phyloP scores from a whole-genome alignment of 345 rosid species.

The Dipteronia dyeriana region DNA sequence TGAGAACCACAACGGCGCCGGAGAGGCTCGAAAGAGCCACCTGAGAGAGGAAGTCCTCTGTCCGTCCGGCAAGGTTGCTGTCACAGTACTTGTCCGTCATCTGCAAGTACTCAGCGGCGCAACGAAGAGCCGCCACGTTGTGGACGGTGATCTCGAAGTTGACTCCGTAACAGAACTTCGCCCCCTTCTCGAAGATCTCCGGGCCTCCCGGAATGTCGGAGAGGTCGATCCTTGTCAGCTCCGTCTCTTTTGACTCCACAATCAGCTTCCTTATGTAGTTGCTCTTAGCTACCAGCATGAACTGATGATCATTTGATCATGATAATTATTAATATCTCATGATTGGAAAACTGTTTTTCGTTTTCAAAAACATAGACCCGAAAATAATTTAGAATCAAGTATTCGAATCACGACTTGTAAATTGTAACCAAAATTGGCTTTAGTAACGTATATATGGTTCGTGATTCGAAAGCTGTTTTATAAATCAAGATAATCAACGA shows the following conservation, averaged over 20 bases:
- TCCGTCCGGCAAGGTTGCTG: conserved; percentile 75
- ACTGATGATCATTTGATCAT: conserved; percentile 35
- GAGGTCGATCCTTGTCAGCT: conserved; percentile 57
- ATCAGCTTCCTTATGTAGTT: conserved; percentile 79
- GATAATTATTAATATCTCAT: too few relatives aligned
- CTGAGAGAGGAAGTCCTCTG: conserved; percentile 82
- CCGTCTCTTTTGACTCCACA: conserved; percentile 65
- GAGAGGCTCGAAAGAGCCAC: conserved; percentile 87
- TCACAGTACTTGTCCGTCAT: conserved; percentile 80
- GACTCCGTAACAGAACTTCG: conserved; percentile 91
- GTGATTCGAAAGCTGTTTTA: neutral
- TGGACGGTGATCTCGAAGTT: conserved; percentile 95
- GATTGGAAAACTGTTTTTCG: neutral
- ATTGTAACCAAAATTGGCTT: too few relatives aligned
- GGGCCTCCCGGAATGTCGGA: conserved; percentile 93
- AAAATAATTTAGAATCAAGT: too few relatives aligned
- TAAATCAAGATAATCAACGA: neutral
- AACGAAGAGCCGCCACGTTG: conserved; percentile 86
- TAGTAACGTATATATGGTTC: neutral
- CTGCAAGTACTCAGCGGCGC: conserved; percentile 86
- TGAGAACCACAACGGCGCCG: conserved; percentile 78
- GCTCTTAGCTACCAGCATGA: conserved; percentile 91
- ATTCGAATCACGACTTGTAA: too few relatives aligned
- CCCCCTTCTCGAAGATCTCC: conserved; percentile 88
- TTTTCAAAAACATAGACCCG: neutral